Evolutionary conservation across 140 eudicot genomes (phyloP), one percentile per base, ranked within the genome.

Genomic region (Oenanthe javanica): DNA sequence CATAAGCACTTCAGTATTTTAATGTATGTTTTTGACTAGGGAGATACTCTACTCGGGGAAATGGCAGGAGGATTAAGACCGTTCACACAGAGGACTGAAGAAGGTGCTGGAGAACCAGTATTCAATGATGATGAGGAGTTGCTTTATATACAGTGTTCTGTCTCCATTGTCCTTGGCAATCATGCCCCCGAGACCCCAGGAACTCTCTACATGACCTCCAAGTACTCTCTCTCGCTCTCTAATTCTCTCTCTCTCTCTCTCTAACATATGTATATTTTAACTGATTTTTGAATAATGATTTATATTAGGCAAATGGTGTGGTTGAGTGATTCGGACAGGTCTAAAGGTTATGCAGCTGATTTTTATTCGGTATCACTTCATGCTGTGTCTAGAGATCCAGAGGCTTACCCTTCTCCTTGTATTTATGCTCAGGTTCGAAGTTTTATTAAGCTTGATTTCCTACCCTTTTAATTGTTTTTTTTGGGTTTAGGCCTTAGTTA

Each of bases 291-390:
- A 75, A 75, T 46, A 75, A 10, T 75, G 31, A 0, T 21, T 75
- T 6, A 77, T 49, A 70, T 43, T 16, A 94, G 98, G 88, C 88
- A 87, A 81, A 85, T 94, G 59, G 87, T 94, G 67, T 92, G 99
- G 98, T 77, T 94, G 87, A 94, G 97, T 79, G 96, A 94, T 71
- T 51, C 86, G 8, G 96, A 92, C 55, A 83, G 85, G 77, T 84
- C 84, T 11, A 90, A 85, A 82, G 96, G 98, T 55, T 94, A 92
- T 48, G 87, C 97, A 36, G 97, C 89, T 54, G 92, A 92, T 88
- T 92, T 94, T 74, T 31, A 90, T 50, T 90, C 95, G 9, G 84
- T 94, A n/a, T 90, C 98, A 38, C 97, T 94, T 80, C 98, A 94
- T 55, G 98, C 97, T 4, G 91, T 92, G 19, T 94, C 96, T 19